Evolutionary conservation across 2,329 filamentous ascomycete species (phyloP), one percentile per base, ranked within the genome.

Genomic region (Penicillium freii): DNA sequence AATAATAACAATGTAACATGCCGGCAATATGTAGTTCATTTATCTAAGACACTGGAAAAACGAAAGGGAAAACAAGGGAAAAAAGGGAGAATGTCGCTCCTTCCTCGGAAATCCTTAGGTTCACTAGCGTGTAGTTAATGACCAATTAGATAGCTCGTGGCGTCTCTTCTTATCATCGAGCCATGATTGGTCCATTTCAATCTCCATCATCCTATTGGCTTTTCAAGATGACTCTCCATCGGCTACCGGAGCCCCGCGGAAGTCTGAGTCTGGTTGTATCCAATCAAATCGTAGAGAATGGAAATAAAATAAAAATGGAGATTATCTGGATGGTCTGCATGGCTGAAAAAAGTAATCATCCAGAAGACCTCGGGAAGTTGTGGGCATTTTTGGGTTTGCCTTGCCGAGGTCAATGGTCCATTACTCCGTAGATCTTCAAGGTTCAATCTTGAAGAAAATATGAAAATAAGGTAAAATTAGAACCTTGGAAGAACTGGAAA

Each of bases 91-190:
- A 17, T n/a, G 25, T 53, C 51, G 39, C 38, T 51, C 29, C 49
- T 51, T 51, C 29, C 48, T 44, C 7, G 21, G 44, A 3, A n/a
- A n/a, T 51, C 13, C 48, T 23, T 57, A 56, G 45, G 53, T 63
- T 63, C 42, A 51, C 49, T 63, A 65, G 61, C 25, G 48, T 15
- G 1, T 4, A 3, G 17, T 36, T 48, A 42, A 8, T 38, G 38
- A 33, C 61, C 64, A 65, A 64, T 61, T 48, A 64, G 4, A n/a
- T 4, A 7, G 3, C 1, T 25, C 33, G 63, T 62, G 63, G 64
- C 64, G 64, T 60, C 54, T 21, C 25, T 36, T 44, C 64, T 66
- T 66, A 66, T 66, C 64, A 44, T 17, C 2, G 17, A 2, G 0
- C 0, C 0, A 1, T 62, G 44, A 66, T 66, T 66, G 64, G 64